Conservation (phyloP, 768 basidiomycete species). For the Lanmaoa pseudosensibilis region DNA sequence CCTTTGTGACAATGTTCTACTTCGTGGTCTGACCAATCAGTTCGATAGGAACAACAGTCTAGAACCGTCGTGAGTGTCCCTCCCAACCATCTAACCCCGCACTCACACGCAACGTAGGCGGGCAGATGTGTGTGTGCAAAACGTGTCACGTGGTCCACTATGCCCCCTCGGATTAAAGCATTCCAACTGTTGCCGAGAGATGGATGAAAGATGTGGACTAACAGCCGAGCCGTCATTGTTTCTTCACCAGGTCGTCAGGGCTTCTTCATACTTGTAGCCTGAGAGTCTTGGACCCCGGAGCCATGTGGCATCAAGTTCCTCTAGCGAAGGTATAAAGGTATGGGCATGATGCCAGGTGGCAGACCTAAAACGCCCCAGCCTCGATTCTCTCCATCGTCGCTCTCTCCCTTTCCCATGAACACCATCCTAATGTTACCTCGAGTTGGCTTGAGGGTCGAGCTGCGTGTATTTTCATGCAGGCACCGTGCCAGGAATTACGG, state of each 20-base stretch:
- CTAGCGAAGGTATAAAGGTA: conserved; percentile 13
- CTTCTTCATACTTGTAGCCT: not conserved
- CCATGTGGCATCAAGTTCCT: not conserved
- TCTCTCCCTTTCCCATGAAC: not conserved
- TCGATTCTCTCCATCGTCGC: not conserved
- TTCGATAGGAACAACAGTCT: not conserved
- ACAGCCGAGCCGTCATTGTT: conserved; percentile 1
- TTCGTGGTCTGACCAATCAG: not conserved
- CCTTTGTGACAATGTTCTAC: not conserved
- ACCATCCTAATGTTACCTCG: conserved; percentile 6
- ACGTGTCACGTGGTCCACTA: not conserved
- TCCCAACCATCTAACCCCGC: not conserved
- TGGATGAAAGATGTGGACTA: conserved; percentile 10
- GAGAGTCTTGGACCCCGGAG: not conserved
- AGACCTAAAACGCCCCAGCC: not conserved
- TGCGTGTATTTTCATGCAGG: conserved; percentile 3
- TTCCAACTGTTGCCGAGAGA: not conserved
- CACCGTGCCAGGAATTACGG: conserved; percentile 6
- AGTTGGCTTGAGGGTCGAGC: conserved; percentile 4
- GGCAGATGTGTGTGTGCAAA: not conserved
- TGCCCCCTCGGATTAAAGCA: not conserved
- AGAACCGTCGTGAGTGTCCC: not conserved
- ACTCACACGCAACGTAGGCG: not conserved
- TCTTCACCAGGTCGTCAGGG: conserved; percentile 2
- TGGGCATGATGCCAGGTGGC: not conserved